These are phyloP conservation scores for Pilatotrama ljubarskyi DNA, from an alignment of 768 basidiomycete species.

Conservation along the genomic window DNA sequence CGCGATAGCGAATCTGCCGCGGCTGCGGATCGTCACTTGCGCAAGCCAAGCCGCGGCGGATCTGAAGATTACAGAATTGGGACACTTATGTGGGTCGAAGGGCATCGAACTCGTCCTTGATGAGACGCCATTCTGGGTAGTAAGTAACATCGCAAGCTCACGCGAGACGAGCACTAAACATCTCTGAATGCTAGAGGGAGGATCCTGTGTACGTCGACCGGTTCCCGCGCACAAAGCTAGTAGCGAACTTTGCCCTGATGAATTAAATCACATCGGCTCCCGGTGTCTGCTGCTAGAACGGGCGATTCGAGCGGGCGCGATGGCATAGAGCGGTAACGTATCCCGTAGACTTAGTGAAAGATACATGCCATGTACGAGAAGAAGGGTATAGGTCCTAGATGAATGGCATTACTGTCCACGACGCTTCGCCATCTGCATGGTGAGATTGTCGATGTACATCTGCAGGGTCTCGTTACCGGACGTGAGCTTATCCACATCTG, in stretches of 20 bases:
- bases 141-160: constrained; percentile 26
- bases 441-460: constrained; percentile 88
- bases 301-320: too few species aligned
- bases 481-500: constrained; percentile 76
- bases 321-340: too few species aligned
- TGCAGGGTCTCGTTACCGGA: constrained; percentile 83
- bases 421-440: constrained; percentile 82
- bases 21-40: constrained; percentile 40
- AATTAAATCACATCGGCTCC: too few species aligned
- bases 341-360: background rate
- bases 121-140: constrained; percentile 36
- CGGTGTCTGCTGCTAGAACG: too few species aligned
- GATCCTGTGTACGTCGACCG: constrained; percentile 35
- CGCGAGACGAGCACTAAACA: background rate
- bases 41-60: constrained; percentile 28
- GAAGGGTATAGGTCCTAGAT: background rate
- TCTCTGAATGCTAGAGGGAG: constrained; percentile 32
- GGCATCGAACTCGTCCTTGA: constrained; percentile 32
- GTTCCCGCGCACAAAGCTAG: constrained; percentile 39
- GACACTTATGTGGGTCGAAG: constrained; percentile 32
- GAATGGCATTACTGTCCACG: constrained; percentile 44
- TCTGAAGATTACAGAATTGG: constrained; percentile 28
- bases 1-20: constrained; percentile 35
- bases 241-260: constrained; percentile 41
- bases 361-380: background rate